Evolutionary conservation across 1,284 basidiomycete genomes (phyloP), one percentile per base, ranked within the genome.

Genomic region (Ustilago xerochloae): DNA sequence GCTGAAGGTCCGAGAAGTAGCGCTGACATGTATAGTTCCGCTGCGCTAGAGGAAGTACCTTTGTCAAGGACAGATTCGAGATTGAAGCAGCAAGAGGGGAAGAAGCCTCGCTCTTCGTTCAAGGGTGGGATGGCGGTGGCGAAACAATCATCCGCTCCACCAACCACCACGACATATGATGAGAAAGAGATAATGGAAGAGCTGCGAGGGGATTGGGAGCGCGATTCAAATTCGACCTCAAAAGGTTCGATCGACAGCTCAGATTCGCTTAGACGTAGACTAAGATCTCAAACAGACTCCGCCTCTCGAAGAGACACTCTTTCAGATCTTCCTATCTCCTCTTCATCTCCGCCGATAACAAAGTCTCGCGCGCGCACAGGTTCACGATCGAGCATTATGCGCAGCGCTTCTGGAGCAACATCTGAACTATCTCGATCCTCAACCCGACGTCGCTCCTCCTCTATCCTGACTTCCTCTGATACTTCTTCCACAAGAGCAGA

Each of bases 351-450:
- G 7, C 56, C 69, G 1, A 43, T 33, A 0, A 47, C 28, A 22
- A 74, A 62, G 39, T 5, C 53, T 9, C 43, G 62, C 3, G 48
- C 52, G 20, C 24, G 60, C 3, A 53, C 7, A 1, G 71, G 65
- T 6, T 61, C 56, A 16, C 48, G 65, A 2, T 62, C 61, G 22
- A 59, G 54, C 46, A 74, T 74, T 56, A 60, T 74, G 55, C 59
- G 56, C 3, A 46, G 38, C 30, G 68, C 68, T 6, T 41, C 43
- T n/a, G 62, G 63, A 1, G 68, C 68, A 0, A n/a, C 20, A 15
- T 24, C 4, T 5, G 57, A 63, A 22, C 62, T 70, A 5, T 43
- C 38, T 22, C 41, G 36, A 4, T 26, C 22, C n/a, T n/a, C n/a
- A 4, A 36, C 33, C 9, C 15, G 35, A 13, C 36, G 59, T 8